Conservation (phyloP, 2,329 filamentous ascomycete genomes). For the Intubia oerlemansii region DNA sequence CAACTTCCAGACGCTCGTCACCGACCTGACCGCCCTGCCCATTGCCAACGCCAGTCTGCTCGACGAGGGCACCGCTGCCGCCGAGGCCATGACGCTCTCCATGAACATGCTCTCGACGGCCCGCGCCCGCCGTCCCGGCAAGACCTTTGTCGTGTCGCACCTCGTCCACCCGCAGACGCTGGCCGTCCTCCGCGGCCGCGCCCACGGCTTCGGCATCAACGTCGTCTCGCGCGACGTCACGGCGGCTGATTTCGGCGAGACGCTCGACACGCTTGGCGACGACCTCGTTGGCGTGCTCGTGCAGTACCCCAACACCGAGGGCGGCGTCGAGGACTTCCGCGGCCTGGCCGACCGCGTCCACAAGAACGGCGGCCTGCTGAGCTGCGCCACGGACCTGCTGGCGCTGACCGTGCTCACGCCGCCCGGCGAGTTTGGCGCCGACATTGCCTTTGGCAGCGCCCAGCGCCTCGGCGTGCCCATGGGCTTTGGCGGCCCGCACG, state of each 20-base stretch:
- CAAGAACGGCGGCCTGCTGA: constrained; percentile 55
- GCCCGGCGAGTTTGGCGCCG: constrained; percentile 83
- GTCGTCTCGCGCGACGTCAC: constrained; percentile 55
- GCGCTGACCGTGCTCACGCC: constrained; percentile 74
- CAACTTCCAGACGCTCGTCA: constrained; percentile 89
- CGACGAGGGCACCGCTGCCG: constrained; percentile 80
- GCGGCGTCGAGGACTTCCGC: constrained; percentile 57
- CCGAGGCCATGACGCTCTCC: constrained; percentile 89
- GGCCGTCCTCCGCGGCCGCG: constrained; percentile 63
- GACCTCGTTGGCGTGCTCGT: constrained; percentile 75
- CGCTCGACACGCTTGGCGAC: constrained; percentile 53
- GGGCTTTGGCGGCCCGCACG: constrained; percentile 85
- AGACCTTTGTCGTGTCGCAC: constrained; percentile 68
- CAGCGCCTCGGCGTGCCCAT: constrained; percentile 85
- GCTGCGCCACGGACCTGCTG: constrained; percentile 73
- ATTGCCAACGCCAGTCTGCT: constrained; percentile 82
- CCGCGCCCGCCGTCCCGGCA: constrained; percentile 52
- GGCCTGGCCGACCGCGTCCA: constrained; percentile 58
- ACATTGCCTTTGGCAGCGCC: constrained; percentile 83
- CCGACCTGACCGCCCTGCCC: constrained; percentile 66
- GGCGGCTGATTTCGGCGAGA: constrained; percentile 33
- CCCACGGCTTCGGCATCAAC: constrained; percentile 76
- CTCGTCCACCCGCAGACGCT: constrained; percentile 72
- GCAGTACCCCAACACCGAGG: constrained; percentile 87
- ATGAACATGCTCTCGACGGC: constrained; percentile 51